phyloP scores from a whole-genome alignment of 75 land plant genomes.

The Chamaecyparis obtusa region DNA sequence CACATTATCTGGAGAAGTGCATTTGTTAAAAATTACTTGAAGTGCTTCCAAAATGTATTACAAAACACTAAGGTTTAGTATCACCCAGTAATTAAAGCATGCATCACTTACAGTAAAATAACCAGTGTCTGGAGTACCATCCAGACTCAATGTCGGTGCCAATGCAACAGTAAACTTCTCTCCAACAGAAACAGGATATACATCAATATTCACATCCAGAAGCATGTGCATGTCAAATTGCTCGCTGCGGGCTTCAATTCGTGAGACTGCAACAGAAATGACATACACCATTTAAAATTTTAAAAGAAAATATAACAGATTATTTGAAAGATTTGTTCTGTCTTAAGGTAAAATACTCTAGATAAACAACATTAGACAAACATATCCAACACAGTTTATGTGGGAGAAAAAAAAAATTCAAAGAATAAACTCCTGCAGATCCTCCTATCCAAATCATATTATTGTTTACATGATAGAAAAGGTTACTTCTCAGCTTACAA shows the following conservation, averaged over 20 bases:
- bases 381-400: not conserved
- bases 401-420: not conserved
- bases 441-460: not conserved
- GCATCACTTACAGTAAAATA: constrained; percentile 41
- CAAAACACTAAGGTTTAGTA: not conserved
- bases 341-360: not conserved
- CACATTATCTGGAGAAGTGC: not conserved
- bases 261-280: constrained; percentile 47
- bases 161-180: constrained; percentile 75
- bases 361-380: not conserved
- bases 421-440: not conserved
- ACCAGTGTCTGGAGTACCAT: constrained; percentile 83
- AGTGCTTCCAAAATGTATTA: not conserved
- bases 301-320: not conserved
- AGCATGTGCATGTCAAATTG: constrained; percentile 85
- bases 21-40: too few species aligned
- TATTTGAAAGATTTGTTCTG: not conserved
- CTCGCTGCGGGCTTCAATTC: constrained; percentile 82
- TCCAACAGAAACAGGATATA: constrained; percentile 65
- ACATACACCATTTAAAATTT: not conserved
- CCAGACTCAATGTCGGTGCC: constrained; percentile 52
- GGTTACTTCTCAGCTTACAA: not conserved
- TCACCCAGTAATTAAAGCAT: not conserved
- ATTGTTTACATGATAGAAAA: not conserved
- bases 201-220: constrained; percentile 81